Evolutionary conservation across 1,284 basidiomycete genomes (phyloP).

Genomic region (Ganoderma lingzhi): DNA sequence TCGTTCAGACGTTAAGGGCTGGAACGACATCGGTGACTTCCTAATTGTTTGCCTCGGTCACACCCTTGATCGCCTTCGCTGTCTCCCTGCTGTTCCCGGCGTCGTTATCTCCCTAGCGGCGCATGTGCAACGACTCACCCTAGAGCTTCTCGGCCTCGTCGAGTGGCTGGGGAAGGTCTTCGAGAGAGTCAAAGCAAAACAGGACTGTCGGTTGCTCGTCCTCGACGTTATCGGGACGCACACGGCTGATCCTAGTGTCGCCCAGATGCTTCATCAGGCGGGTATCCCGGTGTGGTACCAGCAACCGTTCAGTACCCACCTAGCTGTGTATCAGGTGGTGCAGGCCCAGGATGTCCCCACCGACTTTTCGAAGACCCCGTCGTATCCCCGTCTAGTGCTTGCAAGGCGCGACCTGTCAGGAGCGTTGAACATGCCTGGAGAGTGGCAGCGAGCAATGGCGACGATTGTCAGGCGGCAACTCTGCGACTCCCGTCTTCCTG

Average conservation of each 20-base stretch:
- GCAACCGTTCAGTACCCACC: background rate
- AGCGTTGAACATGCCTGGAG: slow-evolving; percentile 12
- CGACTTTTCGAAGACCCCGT: background rate
- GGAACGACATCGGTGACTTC: background rate
- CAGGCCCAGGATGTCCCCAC: background rate
- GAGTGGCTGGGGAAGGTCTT: background rate
- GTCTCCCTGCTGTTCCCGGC: background rate
- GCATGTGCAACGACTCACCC: slow-evolving; percentile 1
- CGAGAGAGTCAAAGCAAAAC: background rate
- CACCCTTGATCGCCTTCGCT: slow-evolving; percentile 3
- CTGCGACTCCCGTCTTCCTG: background rate
- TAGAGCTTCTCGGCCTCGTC: background rate
- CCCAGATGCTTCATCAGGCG: background rate
- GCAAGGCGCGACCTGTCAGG: slow-evolving; percentile 5
- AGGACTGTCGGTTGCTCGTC: background rate
- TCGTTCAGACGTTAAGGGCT: background rate
- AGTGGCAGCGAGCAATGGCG: slow-evolving; percentile 9
- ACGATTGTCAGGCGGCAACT: background rate
- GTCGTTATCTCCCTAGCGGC: slow-evolving; percentile 10
- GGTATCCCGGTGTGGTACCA: slow-evolving; percentile 9
- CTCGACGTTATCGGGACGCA: slow-evolving; percentile 4
- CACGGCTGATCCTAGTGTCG: background rate
- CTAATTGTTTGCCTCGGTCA: background rate
- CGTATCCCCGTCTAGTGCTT: slow-evolving; percentile 4
- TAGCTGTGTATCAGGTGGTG: background rate